Evolutionary conservation across 164 flowering plant genomes (phyloP), one percentile per base, ranked within the genome.

Genomic region (Taxillus chinensis): DNA sequence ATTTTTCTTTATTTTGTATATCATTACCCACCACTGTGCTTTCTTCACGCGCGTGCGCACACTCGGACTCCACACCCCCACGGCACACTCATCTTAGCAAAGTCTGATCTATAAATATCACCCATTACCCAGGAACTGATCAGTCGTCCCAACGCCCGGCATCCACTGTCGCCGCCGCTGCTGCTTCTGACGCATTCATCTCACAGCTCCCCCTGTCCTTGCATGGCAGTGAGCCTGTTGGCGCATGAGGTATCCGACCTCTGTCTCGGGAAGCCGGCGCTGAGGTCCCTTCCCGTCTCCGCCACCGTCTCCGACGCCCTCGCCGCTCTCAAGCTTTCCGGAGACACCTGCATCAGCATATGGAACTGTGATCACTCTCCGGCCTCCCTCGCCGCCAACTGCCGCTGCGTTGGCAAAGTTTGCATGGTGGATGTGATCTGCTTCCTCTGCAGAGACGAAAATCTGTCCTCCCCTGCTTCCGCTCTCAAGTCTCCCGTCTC

Each of bases 401-500:
- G 93, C 70, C 41, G 67, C 3, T 93, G 98, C 52, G 74, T 86
- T 3, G 98, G 97, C 14, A 93, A 84, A 68, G 41, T 93, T 12
- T 88, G 83, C 76, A 88, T 85, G 86, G 97, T 84, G 27, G 95
- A 93, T 68, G 68, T 93, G 13, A 75, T 88, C 5, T 84, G 87
- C 64, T 85, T 59, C 68, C 82, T 93, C 51, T 80, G 79, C 46
- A 59, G 61, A 58, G 86, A 83, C 2, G 86, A 81, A 60, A 86
- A 83, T 59, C 61, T 80, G 2, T 39, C 48, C 40, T 75, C 81
- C 38, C 96, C 95, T 15, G 60, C 71, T 15, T 39, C 71, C 55
- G 95, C 97, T 11, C 68, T 92, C 15, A 67, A 75, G 13, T 70
- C 84, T 6, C 88, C 95, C 5, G 78, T 90, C 43, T 80, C 87